Base-by-base conservation (phyloP, 768 basidiomycete genomes). In the Tremella yokohamensis region DNA sequence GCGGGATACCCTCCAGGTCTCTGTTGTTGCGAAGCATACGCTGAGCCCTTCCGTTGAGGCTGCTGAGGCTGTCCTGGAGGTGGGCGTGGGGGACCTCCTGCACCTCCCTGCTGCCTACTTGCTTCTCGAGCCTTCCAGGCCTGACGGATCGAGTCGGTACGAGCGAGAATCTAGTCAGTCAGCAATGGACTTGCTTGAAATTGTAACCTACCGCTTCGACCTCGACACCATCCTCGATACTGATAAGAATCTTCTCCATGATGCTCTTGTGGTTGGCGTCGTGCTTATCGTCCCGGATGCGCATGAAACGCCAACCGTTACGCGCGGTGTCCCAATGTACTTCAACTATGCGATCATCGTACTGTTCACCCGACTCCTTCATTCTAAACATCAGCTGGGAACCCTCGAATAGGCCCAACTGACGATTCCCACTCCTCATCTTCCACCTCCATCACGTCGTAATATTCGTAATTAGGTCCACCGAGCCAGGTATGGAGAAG, bases 401-500 rank as follows among this genome's bases (percentile, higher is more conserved):
- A n/a, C 19, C 26, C 26, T 6, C 15, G 9, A 29, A 56, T 34
- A 12, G 3, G 29, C 7, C 6, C 9, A 26, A 81, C 90, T 65
- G 67, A 94, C 93, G 76, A 79, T 76, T 93, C 90, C 96, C 96
- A 99, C 75, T 96, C 90, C 3, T 85, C 85, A 68, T 97, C 91
- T 0, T 84, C 83, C 11, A 98, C 84, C 58, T 85, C 82, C 82
- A 99, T 83, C 47, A 83, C 81, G 73, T 99, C 96, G 72, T 86
- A 96, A 60, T 81, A 84, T 64, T 90, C 89, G 69, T 94, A 92
- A 19, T 66, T 68, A 18, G 75, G 76, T 24, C 82, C 85, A 6
- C 94, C 94, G 49, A 83, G 82, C 84, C 89, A 98, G 15, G 85
- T 85, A 60, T 91, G 79, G 26, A 99, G 80, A 50, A 87, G 77